phyloP scores from a whole-genome alignment of 2,329 filamentous ascomycete species.

The Ramichloridium luteum region DNA sequence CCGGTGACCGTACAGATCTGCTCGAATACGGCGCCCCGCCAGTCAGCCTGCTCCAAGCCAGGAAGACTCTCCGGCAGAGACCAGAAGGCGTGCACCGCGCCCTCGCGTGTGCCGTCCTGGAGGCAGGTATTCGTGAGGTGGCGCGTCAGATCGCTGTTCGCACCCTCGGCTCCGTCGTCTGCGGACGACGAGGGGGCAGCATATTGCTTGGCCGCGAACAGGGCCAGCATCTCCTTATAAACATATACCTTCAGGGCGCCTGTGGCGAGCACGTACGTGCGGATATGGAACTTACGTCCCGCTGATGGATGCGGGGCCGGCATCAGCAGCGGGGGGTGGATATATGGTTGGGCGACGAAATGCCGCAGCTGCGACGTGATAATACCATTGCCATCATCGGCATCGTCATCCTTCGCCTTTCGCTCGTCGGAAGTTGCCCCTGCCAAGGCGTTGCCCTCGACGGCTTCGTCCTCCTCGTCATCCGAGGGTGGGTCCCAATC shows the following conservation, averaged over 20 bases:
- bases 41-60: slow-evolving; percentile 22
- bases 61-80: slow-evolving; percentile 39
- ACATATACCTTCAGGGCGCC: slow-evolving; percentile 73
- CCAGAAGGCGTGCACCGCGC: slow-evolving; percentile 66
- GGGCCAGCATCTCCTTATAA: slow-evolving; percentile 80
- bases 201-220: slow-evolving; percentile 74
- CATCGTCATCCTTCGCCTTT: slow-evolving; percentile 27
- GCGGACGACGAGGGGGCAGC: slow-evolving; percentile 42
- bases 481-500: slow-evolving; percentile 72
- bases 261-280: slow-evolving; percentile 75
- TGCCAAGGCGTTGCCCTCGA: slow-evolving; percentile 4
- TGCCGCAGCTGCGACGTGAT: slow-evolving; percentile 85
- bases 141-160: slow-evolving; percentile 48
- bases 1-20: slow-evolving; percentile 65
- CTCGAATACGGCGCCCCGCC: slow-evolving; percentile 51
- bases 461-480: slow-evolving; percentile 45
- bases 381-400: slow-evolving; percentile 44
- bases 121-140: slow-evolving; percentile 96
- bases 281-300: slow-evolving; percentile 82
- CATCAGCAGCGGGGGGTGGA: slow-evolving; percentile 72
- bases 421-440: slow-evolving; percentile 1
- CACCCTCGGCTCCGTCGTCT: too few species aligned
- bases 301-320: slow-evolving; percentile 33
- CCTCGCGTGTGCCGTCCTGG: slow-evolving; percentile 48
- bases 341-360: slow-evolving; percentile 92